phyloP scores from a whole-genome alignment of 129 eudicot species.

The Lonicera japonica region DNA sequence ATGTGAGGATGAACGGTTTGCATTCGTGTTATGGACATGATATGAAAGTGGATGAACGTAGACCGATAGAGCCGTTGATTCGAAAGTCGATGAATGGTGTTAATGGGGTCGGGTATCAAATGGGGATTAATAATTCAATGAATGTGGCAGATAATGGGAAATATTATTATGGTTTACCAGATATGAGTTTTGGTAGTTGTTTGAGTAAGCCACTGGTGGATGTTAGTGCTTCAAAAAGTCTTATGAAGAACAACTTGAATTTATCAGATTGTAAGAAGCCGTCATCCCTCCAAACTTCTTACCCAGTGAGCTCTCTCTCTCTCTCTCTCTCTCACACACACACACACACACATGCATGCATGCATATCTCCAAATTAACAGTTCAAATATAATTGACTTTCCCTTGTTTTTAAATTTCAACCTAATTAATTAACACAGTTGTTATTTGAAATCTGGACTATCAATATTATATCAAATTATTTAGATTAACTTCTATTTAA shows the following conservation, averaged over 20 bases:
- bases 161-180: conserved; percentile 22
- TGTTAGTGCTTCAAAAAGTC: conserved; percentile 22
- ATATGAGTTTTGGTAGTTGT: conserved; percentile 25
- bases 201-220: conserved; percentile 33
- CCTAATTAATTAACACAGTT: too few relatives aligned
- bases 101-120: conserved; percentile 26
- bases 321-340: neutral
- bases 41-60: conserved; percentile 28
- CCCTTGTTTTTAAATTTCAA: too few relatives aligned
- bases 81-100: conserved; percentile 11
- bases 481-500: too few relatives aligned
- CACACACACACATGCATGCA: too few relatives aligned
- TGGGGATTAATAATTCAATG: conserved; percentile 15
- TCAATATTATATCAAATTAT: too few relatives aligned
- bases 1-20: neutral
- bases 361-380: neutral
- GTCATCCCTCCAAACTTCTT: conserved; percentile 29
- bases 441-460: too few relatives aligned
- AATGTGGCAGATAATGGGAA: conserved; percentile 28
- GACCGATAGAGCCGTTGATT: conserved; percentile 17
- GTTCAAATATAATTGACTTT: too few relatives aligned
- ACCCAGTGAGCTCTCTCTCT: conserved; percentile 26
- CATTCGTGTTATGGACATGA: conserved; percentile 16
- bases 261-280: conserved; percentile 34
- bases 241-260: conserved; percentile 25